Evolutionary conservation across 164 flowering plant species (phyloP).

Genomic region (Macadamia integrifolia): DNA sequence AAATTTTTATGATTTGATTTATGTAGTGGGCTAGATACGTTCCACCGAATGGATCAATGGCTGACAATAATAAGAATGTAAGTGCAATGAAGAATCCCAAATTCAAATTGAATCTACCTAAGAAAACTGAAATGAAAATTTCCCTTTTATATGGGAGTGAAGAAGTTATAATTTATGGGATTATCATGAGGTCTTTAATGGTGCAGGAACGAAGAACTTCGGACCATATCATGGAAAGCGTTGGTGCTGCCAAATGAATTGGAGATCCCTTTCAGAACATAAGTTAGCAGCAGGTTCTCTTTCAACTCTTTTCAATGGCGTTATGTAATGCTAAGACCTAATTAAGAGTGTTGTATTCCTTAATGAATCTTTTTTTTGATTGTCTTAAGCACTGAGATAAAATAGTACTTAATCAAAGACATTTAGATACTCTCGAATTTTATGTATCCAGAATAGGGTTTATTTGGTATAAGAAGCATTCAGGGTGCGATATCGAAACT

Average conservation of each 20-base stretch:
- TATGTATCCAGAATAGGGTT: too few species aligned
- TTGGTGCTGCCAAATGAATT: background rate
- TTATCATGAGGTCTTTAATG: background rate
- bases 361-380: too few species aligned
- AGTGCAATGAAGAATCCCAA: background rate
- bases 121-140: background rate
- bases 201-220: background rate
- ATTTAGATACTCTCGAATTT: too few species aligned
- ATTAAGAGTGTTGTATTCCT: background rate
- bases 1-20: background rate
- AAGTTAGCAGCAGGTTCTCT: background rate
- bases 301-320: background rate
- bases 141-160: background rate
- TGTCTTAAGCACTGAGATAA: too few species aligned
- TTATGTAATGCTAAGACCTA: background rate
- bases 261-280: background rate
- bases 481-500: too few species aligned
- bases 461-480: too few species aligned
- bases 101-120: background rate
- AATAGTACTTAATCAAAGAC: too few species aligned
- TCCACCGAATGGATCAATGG: constrained; percentile 34
- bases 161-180: background rate
- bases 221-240: background rate
- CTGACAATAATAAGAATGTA: constrained; percentile 23
- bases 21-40: constrained; percentile 74